Evolutionary conservation across 1,284 basidiomycete genomes (phyloP).

Genomic region (Laetiporus sulphureus): DNA sequence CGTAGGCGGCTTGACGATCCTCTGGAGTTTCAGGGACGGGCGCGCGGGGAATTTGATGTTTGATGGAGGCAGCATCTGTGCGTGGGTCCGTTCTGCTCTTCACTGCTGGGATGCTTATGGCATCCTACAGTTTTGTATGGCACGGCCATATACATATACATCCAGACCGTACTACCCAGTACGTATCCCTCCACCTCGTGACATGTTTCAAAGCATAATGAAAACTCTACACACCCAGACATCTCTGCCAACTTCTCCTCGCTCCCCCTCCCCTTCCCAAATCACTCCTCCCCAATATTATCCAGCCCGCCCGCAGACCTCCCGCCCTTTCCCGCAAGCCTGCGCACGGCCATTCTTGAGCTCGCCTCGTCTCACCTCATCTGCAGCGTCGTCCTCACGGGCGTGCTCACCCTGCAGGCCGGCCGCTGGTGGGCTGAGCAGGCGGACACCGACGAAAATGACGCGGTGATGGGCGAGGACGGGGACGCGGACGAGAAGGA

Average conservation of each 20-base stretch:
- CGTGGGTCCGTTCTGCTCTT: conserved; percentile 28
- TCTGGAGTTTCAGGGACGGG: conserved; percentile 72
- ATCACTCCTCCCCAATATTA: too few relatives aligned
- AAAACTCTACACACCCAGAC: conserved; percentile 29
- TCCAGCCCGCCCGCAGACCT: conserved; percentile 8
- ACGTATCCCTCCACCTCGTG: conserved; percentile 24
- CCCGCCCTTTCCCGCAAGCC: conserved; percentile 26
- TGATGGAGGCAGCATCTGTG: conserved; percentile 79
- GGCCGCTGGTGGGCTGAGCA: conserved; percentile 77
- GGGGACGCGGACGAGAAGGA: too few relatives aligned
- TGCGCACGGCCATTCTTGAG: conserved; percentile 58
- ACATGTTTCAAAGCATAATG: not conserved
- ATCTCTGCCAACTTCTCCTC: conserved; percentile 49
- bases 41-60: conserved; percentile 81
- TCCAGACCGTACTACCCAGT: conserved; percentile 72
- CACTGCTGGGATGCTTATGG: too few relatives aligned
- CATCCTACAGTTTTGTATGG: conserved; percentile 62
- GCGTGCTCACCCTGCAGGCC: conserved; percentile 71
- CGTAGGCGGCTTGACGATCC: conserved; percentile 56
- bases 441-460: conserved; percentile 35
- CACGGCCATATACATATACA: conserved; percentile 60
- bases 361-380: conserved; percentile 77
- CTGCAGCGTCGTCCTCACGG: conserved; percentile 77
- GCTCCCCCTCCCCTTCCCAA: conserved; percentile 34
- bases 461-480: conserved; percentile 10